Conservation (phyloP, 352 stramenopile species). For the Pilasporangium apinafurcum region DNA sequence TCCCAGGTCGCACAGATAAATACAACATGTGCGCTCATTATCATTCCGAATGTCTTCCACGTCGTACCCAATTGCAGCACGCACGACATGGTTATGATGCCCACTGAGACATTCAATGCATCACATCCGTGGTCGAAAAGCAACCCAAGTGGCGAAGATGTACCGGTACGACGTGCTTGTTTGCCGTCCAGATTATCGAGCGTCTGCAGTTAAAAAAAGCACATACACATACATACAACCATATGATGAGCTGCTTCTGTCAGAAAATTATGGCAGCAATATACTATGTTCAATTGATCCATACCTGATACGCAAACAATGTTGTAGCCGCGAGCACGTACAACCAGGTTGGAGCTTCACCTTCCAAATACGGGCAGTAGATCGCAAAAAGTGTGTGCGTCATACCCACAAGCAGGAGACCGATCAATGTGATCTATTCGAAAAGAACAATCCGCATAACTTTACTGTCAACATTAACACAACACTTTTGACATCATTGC, state of each 20-base stretch:
- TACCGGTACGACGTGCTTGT: constrained; percentile 70
- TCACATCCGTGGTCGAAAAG: constrained; percentile 86
- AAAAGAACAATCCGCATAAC: neutral
- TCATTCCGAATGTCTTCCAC: constrained; percentile 74
- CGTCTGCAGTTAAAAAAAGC: constrained; percentile 20
- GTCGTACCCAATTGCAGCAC: constrained; percentile 69
- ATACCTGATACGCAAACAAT: constrained; percentile 65
- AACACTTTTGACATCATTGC: too few relatives aligned
- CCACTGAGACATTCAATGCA: constrained; percentile 77
- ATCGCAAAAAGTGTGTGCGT: constrained; percentile 62
- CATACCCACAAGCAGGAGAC: constrained; percentile 51
- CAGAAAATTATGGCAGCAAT: neutral
- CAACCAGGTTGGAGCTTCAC: constrained; percentile 61
- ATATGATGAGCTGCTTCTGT: neutral
- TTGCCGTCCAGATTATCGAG: constrained; percentile 86
- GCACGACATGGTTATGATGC: constrained; percentile 76
- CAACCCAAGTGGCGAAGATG: constrained; percentile 71
- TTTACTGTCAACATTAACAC: neutral
- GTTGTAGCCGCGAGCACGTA: constrained; percentile 49
- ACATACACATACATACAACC: neutral
- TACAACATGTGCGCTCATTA: constrained; percentile 67
- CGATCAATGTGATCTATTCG: constrained; percentile 65
- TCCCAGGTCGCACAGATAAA: constrained; percentile 89
- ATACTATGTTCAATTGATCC: neutral
- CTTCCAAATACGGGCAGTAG: constrained; percentile 69